Percentiles rank a stretch among this genome's conserved stretches.
These are phyloP conservation scores for Pascua guehoae DNA, from an alignment of 1,284 basidiomycete species.

Conservation along the genomic window DNA sequence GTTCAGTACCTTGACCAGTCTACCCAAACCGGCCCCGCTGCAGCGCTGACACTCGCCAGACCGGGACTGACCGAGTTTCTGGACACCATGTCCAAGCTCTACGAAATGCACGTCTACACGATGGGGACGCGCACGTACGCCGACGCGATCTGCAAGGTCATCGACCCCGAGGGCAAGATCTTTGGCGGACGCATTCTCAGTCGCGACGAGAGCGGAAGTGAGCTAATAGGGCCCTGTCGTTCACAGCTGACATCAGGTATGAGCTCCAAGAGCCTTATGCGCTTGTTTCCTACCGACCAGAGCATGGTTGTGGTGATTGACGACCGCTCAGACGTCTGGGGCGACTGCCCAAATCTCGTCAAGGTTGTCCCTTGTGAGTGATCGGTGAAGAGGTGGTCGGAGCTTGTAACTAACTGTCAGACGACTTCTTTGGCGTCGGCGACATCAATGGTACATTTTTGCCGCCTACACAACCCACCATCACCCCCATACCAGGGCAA, in stretches of 20 bases:
- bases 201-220: slow-evolving; percentile 88
- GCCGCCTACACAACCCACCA: slow-evolving; percentile 21
- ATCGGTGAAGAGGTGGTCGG: background rate
- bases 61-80: slow-evolving; percentile 84
- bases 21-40: too few species aligned
- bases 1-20: too few species aligned
- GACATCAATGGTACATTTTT: slow-evolving; percentile 95
- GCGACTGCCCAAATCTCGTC: slow-evolving; percentile 82
- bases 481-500: slow-evolving; percentile 6
- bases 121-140: slow-evolving; percentile 98
- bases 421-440: slow-evolving; percentile 98
- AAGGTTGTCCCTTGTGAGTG: slow-evolving; percentile 91
- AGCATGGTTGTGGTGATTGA: slow-evolving; percentile 99
- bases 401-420: slow-evolving; percentile 52
- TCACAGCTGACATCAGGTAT: slow-evolving; percentile 27
- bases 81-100: slow-evolving; percentile 65
- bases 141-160: slow-evolving; percentile 86
- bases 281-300: slow-evolving; percentile 92
- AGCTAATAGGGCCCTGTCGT: slow-evolving; percentile 5
- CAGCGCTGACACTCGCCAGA: slow-evolving; percentile 51
- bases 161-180: slow-evolving; percentile 80
- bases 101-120: slow-evolving; percentile 99
- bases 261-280: slow-evolving; percentile 73
- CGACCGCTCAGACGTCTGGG: slow-evolving; percentile 97
- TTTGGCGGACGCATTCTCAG: slow-evolving; percentile 87